phyloP scores from a whole-genome alignment of 2,329 filamentous ascomycete genomes.

The Xylaria sp. region DNA sequence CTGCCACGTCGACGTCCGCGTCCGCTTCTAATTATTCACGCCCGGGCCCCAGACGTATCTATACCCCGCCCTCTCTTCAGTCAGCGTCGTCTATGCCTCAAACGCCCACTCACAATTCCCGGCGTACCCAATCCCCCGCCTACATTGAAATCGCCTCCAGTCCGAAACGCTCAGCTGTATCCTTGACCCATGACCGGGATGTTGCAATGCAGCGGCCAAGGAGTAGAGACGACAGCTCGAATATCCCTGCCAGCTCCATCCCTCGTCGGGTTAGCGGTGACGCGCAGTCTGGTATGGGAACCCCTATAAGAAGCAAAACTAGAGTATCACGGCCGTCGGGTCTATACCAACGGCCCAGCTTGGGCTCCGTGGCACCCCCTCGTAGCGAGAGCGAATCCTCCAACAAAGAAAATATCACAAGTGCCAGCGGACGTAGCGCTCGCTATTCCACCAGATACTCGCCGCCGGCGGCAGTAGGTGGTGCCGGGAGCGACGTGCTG shows the following conservation, averaged over 20 bases:
- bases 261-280: slow-evolving; percentile 44
- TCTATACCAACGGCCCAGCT: slow-evolving; percentile 42
- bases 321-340: slow-evolving; percentile 42
- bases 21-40: slow-evolving; percentile 53
- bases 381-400: slow-evolving; percentile 46
- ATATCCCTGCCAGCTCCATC: slow-evolving; percentile 42
- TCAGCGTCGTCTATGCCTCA: slow-evolving; percentile 57
- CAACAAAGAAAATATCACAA: slow-evolving; percentile 46
- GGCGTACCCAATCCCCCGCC: slow-evolving; percentile 53
- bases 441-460: slow-evolving; percentile 40
- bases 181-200: slow-evolving; percentile 57
- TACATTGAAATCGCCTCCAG: slow-evolving; percentile 66
- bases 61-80: slow-evolving; percentile 65
- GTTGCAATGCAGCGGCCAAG: slow-evolving; percentile 42
- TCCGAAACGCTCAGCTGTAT: slow-evolving; percentile 50
- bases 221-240: slow-evolving; percentile 43
- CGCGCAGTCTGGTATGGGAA: slow-evolving; percentile 29
- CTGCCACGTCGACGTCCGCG: slow-evolving; percentile 45
- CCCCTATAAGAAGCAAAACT: slow-evolving; percentile 34
- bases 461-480: slow-evolving; percentile 29
- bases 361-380: slow-evolving; percentile 31
- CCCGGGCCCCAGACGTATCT: slow-evolving; percentile 61
- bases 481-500: slow-evolving; percentile 20
- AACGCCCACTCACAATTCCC: slow-evolving; percentile 61
- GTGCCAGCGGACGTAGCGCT: slow-evolving; percentile 29